A percentile compares a stretch with the other conserved stretches of the same genome.
Conservation (phyloP, 2,329 filamentous ascomycete genomes). For the Alternaria arbusti region DNA sequence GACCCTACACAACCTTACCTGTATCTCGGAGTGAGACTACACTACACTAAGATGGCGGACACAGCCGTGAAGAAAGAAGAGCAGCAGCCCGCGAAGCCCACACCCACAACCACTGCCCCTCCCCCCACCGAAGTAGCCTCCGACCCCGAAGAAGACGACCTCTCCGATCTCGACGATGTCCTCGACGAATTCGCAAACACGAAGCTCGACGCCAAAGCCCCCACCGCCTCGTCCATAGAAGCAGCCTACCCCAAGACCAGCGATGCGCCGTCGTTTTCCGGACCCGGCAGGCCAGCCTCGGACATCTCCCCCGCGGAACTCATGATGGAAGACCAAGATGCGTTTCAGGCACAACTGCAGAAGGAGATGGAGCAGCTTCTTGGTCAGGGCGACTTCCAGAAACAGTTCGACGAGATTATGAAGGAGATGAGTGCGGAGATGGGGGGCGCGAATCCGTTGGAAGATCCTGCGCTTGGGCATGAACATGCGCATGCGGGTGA, state of each 20-base stretch:
- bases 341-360: constrained; percentile 86
- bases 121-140: constrained; percentile 59
- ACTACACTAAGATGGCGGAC: constrained; percentile 26
- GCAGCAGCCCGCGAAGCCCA: constrained; percentile 15
- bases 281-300: constrained; percentile 46
- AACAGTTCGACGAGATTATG: constrained; percentile 79
- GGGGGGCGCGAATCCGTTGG: constrained; percentile 29
- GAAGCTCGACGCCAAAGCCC: constrained; percentile 60
- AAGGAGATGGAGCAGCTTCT: constrained; percentile 87
- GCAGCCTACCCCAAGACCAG: constrained; percentile 39
- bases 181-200: constrained; percentile 85
- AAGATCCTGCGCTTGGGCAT: constrained; percentile 18
- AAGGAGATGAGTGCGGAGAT: constrained; percentile 65
- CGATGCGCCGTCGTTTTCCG: constrained; percentile 48
- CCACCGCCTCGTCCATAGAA: constrained; percentile 32
- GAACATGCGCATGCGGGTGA: constrained; percentile 35
- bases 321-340: constrained; percentile 59
- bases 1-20: neutral
- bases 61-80: constrained; percentile 26
- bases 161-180: constrained; percentile 93
- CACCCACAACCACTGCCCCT: constrained; percentile 20
- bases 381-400: constrained; percentile 74
- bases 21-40: neutral
- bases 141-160: constrained; percentile 90
- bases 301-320: constrained; percentile 38